Evolutionary conservation across 257 asterid species (phyloP), one percentile per base, ranked within the genome.

Genomic region (Linderniella brevidens): DNA sequence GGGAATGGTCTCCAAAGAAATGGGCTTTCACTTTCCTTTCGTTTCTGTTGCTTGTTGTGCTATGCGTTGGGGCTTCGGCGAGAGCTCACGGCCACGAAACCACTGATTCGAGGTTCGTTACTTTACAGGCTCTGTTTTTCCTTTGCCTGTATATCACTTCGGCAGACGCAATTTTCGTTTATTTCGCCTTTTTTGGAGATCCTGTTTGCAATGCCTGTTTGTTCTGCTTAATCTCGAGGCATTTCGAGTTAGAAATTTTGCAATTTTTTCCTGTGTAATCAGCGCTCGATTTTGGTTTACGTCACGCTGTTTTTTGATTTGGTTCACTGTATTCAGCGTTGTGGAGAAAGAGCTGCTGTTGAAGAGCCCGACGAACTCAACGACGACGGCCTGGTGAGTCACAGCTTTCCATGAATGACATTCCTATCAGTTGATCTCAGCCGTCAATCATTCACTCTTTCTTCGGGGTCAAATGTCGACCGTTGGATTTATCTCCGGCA

Each of bases 331-430:
- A 9, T 39, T 41, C 73, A 84, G 90, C 18, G 63, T n/a, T 12
- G 63, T 56, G 52, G 78, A 69, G 68, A 68, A 61, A 54, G 59
- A 61, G 66, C 32, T 25, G 3, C 58, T 55, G 51, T 49, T 71
- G 60, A 61, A 65, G 80, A 77, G 73, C 73, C 69, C 81, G 5
- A 41, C 57, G 43, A 80, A 84, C 80, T 65, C 87, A 71, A 77
- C 93, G 71, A 77, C 75, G 93, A 79, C 78, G 60, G 64, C 57
- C 17, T 69, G 68, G 96, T 85, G 61, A 69, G 68, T 61, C n/a
- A n/a, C n/a, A n/a, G n/a, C n/a, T n/a, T n/a, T n/a, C n/a, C n/a
- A n/a, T n/a, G n/a, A n/a, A n/a, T n/a, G n/a, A n/a, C n/a, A n/a
- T n/a, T n/a, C n/a, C n/a, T n/a, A n/a, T n/a, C n/a, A n/a, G n/a